A percentile compares a stretch with the other conserved stretches of the same genome.
phyloP scores from a whole-genome alignment of 371 early-diverging fungal genomes.

The Actinomucor elegans region DNA sequence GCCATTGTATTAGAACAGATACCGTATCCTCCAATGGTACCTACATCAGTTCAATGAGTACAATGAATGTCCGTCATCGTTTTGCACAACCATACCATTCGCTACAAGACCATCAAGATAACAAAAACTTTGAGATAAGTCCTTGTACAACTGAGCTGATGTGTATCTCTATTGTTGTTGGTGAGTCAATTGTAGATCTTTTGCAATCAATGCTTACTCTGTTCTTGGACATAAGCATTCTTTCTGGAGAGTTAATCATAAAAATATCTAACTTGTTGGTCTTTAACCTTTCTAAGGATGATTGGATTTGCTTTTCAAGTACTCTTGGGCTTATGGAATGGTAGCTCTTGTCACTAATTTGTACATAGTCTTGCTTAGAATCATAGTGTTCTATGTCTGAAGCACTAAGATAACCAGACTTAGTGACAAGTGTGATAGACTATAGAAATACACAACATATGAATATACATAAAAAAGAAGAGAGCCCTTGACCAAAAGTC shows the following conservation, averaged over 20 bases:
- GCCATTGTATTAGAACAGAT: constrained; percentile 72
- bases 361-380: constrained; percentile 42
- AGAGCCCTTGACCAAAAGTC: too few species aligned
- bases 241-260: constrained; percentile 81
- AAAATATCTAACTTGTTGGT: constrained; percentile 67
- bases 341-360: constrained; percentile 54
- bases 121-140: constrained; percentile 56
- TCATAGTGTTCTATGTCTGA: constrained; percentile 19
- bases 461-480: too few species aligned
- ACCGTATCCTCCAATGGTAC: constrained; percentile 71
- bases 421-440: constrained; percentile 66
- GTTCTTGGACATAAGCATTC: constrained; percentile 63
- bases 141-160: constrained; percentile 52
- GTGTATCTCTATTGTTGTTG: constrained; percentile 41
- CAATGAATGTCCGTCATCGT: too few species aligned
- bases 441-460: too few species aligned
- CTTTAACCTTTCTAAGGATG: constrained; percentile 60
- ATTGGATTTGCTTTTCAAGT: constrained; percentile 58
- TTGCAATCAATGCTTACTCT: too few species aligned
- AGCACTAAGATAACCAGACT: constrained; percentile 64
- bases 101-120: constrained; percentile 66
- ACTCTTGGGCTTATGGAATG: constrained; percentile 68
- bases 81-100: constrained; percentile 31
- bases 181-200: too few species aligned
- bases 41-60: constrained; percentile 13